Conservation (phyloP, 352 stramenopile genomes). For the Phytophthora cactorum region DNA sequence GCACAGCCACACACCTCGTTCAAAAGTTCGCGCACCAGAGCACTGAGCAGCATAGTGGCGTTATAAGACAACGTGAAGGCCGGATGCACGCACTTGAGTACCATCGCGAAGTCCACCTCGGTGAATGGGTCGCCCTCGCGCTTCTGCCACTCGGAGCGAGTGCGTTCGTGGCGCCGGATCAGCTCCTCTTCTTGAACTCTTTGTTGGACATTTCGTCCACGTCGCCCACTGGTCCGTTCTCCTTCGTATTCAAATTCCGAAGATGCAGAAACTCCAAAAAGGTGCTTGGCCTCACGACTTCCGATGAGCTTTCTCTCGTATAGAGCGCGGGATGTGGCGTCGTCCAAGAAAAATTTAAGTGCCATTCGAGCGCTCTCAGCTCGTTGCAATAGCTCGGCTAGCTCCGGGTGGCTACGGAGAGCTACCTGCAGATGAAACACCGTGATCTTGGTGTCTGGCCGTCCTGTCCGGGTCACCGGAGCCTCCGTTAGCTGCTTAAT, state of each 20-base stretch:
- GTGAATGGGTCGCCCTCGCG: constrained; percentile 64
- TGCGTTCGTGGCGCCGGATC: constrained; percentile 51
- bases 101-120: constrained; percentile 62
- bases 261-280: constrained; percentile 12
- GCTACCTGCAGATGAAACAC: constrained; percentile 62
- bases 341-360: constrained; percentile 64
- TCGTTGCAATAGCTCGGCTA: constrained; percentile 42
- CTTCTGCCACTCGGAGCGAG: constrained; percentile 61
- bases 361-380: constrained; percentile 43
- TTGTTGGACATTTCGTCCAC: constrained; percentile 4
- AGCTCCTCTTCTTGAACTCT: constrained; percentile 41
- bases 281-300: constrained; percentile 54
- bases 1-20: constrained; percentile 55
- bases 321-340: constrained; percentile 48
- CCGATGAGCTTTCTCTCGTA: constrained; percentile 49
- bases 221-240: constrained; percentile 8
- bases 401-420: constrained; percentile 48
- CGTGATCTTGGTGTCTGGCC: constrained; percentile 59
- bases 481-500: constrained; percentile 50
- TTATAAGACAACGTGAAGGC: constrained; percentile 68
- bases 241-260: constrained; percentile 11
- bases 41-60: constrained; percentile 54
- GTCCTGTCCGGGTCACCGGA: constrained; percentile 24
- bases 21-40: constrained; percentile 56
- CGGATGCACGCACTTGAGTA: constrained; percentile 67